Evolutionary conservation across 2,329 filamentous ascomycete genomes (phyloP), one percentile per base, ranked within the genome.

Genomic region (Pseudogymnoascus sp.): DNA sequence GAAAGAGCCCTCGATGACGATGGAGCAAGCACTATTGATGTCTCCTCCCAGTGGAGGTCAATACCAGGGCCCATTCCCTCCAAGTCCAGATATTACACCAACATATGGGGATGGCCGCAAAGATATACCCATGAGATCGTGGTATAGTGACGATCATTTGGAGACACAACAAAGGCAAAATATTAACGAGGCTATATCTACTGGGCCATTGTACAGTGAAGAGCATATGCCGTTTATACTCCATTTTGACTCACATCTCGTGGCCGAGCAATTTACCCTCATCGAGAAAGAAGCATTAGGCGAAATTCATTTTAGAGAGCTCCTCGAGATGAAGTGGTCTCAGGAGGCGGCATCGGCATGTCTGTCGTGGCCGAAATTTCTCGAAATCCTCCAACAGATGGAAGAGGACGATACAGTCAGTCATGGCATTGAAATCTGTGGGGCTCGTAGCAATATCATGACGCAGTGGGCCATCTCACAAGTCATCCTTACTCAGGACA

Each of bases 381-480:
- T 93, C 42, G 85, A 87, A 61, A 86, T 86, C 60, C 82, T 86
- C 47, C 86, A 90, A 68, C 86, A 88, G 1, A 84, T 83, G 62
- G 59, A 61, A 31, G 59, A 61, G 31, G 33, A 61, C 5, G 59
- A 61, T 31, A 40, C 35, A 16, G 59, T 61, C 38, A 40, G 35
- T 24, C 59, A 61, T 40, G 90, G 90, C 13, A 88, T 95, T 38
- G 90, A 93, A 71, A 87, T 95, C 21, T 89, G 93, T 59, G 90
- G 93, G 73, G 89, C 90, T 7, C 87, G 90, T 59, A 95, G 95
- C 79, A 95, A 95, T 74, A 84, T 95, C 67, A 89, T 93, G 78
- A 90, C 93, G 65, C 93, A 93, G 74, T 95, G 90, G 90, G 87
- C 86, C 29, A 83, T 92, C 29, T 93, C 90, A 0, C 89, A 93